A percentile compares a stretch with the other conserved stretches of the same genome.
Conservation (phyloP, 768 basidiomycete species). For the Tylopilus cervinicoccineus region DNA sequence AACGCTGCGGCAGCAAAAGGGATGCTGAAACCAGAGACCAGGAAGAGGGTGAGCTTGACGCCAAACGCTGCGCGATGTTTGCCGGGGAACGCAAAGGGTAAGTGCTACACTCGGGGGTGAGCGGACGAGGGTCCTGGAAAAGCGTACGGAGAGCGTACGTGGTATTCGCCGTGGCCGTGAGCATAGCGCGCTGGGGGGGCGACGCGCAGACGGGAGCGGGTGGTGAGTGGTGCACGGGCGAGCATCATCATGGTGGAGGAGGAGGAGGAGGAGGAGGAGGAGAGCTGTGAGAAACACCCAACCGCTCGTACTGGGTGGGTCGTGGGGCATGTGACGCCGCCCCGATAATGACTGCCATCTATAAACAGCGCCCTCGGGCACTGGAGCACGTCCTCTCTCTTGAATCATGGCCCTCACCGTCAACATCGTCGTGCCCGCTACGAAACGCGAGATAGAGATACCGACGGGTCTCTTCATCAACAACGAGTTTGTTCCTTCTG, state of each 20-base stretch:
- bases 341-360: slow-evolving; percentile 4
- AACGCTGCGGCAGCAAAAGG: slow-evolving; percentile 60
- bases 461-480: slow-evolving; percentile 90
- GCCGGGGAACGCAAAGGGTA: slow-evolving; percentile 53
- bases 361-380: slow-evolving; percentile 8
- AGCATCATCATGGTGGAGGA: slow-evolving; percentile 33
- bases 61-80: slow-evolving; percentile 47
- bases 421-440: slow-evolving; percentile 38
- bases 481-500: slow-evolving; percentile 80
- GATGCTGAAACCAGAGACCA: slow-evolving; percentile 57
- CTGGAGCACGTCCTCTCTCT: not conserved
- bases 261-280: slow-evolving; percentile 14
- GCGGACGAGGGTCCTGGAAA: not conserved
- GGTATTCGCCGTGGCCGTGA: slow-evolving; percentile 48
- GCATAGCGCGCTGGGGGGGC: slow-evolving; percentile 38
- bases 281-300: slow-evolving; percentile 19
- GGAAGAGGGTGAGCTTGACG: slow-evolving; percentile 31
- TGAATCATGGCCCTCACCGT: slow-evolving; percentile 44
- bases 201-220: slow-evolving; percentile 36
- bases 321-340: slow-evolving; percentile 9
- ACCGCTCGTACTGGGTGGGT: too few species aligned
- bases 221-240: slow-evolving; percentile 38
- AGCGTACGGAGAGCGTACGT: slow-evolving; percentile 36
- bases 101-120: slow-evolving; percentile 37
- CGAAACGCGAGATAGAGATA: slow-evolving; percentile 52